Evolutionary conservation across 768 basidiomycete species (phyloP).

Genomic region (Leucogyrophana mollusca): DNA sequence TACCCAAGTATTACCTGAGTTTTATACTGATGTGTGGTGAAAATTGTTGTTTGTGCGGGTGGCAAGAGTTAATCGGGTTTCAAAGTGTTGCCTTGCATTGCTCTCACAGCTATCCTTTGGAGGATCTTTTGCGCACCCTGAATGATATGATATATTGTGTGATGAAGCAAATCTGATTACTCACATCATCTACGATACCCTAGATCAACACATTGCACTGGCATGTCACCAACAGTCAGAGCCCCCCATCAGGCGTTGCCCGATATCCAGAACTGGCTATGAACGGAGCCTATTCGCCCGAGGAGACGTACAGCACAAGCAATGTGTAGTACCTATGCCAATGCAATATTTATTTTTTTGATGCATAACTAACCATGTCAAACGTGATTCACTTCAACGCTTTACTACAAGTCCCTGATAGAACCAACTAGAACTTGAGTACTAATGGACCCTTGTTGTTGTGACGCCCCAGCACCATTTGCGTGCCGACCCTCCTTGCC

Average conservation of each 20-base stretch:
- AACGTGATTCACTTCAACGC: no score
- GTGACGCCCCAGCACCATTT: no score
- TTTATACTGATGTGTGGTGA: no score
- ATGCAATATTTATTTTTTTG: slow-evolving; percentile 45
- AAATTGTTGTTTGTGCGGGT: no score
- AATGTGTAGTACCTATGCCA: slow-evolving; percentile 71
- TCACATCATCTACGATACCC: neutral
- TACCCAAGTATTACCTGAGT: no score
- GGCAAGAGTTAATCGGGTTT: no score
- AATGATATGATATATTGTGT: slow-evolving; percentile 58
- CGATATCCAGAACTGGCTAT: slow-evolving; percentile 57
- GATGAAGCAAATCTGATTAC: neutral
- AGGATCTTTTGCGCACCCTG: slow-evolving; percentile 41
- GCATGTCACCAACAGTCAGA: slow-evolving; percentile 83
- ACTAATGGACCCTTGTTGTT: no score
- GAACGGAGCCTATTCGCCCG: slow-evolving; percentile 66
- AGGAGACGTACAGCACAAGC: slow-evolving; percentile 47
- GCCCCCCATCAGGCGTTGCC: slow-evolving; percentile 69
- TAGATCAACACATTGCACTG: slow-evolving; percentile 80
- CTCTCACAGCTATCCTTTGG: slow-evolving; percentile 35
- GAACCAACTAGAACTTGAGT: no score
- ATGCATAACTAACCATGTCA: no score
- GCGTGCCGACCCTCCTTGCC: no score
- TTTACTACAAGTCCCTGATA: no score
- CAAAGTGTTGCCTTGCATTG: no score